These are phyloP conservation scores for Mycena vulgaris DNA, from an alignment of 768 basidiomycete genomes.

Conservation along the genomic window DNA sequence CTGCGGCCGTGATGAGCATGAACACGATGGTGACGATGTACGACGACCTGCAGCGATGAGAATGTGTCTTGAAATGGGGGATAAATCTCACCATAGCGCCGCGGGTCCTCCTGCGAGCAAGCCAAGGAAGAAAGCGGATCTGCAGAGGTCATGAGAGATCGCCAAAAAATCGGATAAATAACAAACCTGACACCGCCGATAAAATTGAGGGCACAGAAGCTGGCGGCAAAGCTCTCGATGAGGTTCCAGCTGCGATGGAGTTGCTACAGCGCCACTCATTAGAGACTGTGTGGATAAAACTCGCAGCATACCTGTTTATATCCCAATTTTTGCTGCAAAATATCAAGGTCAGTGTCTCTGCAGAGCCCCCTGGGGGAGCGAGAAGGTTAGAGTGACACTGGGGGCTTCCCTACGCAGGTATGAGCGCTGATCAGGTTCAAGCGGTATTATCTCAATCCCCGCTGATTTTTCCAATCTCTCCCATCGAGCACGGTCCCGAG, in stretches of 20 bases:
- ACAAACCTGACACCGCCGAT: constrained; percentile 87
- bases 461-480: constrained; percentile 51
- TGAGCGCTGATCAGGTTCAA: constrained; percentile 98
- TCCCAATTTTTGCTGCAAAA: constrained; percentile 77
- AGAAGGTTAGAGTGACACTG: constrained; percentile 72
- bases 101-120: constrained; percentile 89
- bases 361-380: constrained; percentile 56
- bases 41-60: constrained; percentile 74
- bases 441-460: constrained; percentile 97
- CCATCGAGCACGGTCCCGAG: constrained; percentile 38
- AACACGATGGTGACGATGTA: constrained; percentile 87
- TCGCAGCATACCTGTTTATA: constrained; percentile 78
- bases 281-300: constrained; percentile 5
- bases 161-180: not conserved
- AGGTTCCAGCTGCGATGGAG: constrained; percentile 90
- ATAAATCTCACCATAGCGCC: constrained; percentile 76
- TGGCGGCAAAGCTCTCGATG: constrained; percentile 89
- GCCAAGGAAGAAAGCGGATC: constrained; percentile 86
- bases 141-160: constrained; percentile 44
- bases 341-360: constrained; percentile 64
- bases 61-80: constrained; percentile 1
- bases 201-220: constrained; percentile 92
- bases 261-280: constrained; percentile 64
- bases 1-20: constrained; percentile 90
- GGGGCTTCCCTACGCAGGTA: constrained; percentile 98